Conservation (phyloP, 2,329 filamentous ascomycete species). For the Fusarium tupiense region DNA sequence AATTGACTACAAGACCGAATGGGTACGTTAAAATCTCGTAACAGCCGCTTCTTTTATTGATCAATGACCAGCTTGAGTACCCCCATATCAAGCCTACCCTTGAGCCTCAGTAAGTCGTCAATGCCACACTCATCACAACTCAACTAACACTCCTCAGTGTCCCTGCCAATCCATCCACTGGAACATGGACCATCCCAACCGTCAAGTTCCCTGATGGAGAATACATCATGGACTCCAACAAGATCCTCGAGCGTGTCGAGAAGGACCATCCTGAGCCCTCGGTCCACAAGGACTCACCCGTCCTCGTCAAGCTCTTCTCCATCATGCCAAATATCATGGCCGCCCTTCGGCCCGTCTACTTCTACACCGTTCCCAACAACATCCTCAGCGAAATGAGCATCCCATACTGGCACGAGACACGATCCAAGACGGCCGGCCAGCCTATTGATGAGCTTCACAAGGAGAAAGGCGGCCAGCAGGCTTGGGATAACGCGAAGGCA, state of each 20-base stretch:
- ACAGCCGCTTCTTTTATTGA: neutral
- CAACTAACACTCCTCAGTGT: constrained; percentile 23
- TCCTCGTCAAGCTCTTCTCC: constrained; percentile 56
- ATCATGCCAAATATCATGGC: constrained; percentile 48
- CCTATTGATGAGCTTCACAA: constrained; percentile 59
- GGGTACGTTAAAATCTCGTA: constrained; percentile 50
- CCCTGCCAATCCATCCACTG: constrained; percentile 31
- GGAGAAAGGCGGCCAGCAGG: constrained; percentile 59
- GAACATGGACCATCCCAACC: constrained; percentile 56
- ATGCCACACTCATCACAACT: neutral
- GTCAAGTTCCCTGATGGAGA: constrained; percentile 64
- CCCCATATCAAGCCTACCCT: constrained; percentile 69
- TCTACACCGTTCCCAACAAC: constrained; percentile 58
- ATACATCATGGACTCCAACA: constrained; percentile 71
- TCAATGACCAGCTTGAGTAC: constrained; percentile 62
- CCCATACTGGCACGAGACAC: constrained; percentile 66
- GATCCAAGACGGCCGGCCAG: constrained; percentile 61
- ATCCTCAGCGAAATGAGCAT: constrained; percentile 62
- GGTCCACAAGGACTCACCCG: constrained; percentile 65
- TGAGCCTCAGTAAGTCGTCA: constrained; percentile 58
- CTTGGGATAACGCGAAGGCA: constrained; percentile 57
- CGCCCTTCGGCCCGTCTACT: constrained; percentile 52
- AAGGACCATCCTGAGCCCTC: constrained; percentile 65
- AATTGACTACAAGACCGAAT: constrained; percentile 74
- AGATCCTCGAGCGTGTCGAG: constrained; percentile 70